Base-by-base conservation (phyloP, 306 rosid species). In the Quercus berberidifolia region DNA sequence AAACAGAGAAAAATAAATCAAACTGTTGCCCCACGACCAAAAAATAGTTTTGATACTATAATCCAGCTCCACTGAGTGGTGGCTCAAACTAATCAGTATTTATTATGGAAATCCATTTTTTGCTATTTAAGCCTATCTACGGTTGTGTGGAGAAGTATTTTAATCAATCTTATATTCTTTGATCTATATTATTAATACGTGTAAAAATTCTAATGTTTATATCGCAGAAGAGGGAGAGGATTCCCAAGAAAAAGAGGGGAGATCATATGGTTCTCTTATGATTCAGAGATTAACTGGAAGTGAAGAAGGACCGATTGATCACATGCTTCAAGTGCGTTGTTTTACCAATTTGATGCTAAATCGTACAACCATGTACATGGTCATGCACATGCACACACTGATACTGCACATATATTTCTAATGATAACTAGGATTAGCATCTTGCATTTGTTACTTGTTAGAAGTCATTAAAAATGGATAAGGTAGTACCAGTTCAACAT, bases 191-290 rank as follows among this genome's bases (percentile, higher is more conserved):
- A 8, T 31, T 18, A 31, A 65, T 31, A 17, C 13, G 3, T 67
- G 0, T 33, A 30, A 51, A 43, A 17, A 78, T 41, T 33, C 68
- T 83, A 65, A 43, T 74, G n/a, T 28, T 71, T 72, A 26, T 55
- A 74, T 55, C 77, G 81, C 80, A 89, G 92, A 89, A 17, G 87
- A 33, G 18, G 76, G 80, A 55, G 96, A 89, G 79, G 74, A 81
- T 76, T 82, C 85, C 19, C 87, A 87, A 74, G 98, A 83, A 78
- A 83, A 78, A 18, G 90, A 91, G 76, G 91, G 85, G 80, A 74
- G 76, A 77, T 89, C 93, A 31, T 92, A 96, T 81, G 99, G 99
- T 80, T 86, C 88, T 83, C 59, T 84, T n/a, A 96, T 91, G 96
- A 93, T 31, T 31, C 33, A 31, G 5, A 31, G 33, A 31, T 31